Evolutionary conservation across 2,329 filamentous ascomycete species (phyloP), one percentile per base, ranked within the genome.

Genomic region (Tympanopsis confertula): DNA sequence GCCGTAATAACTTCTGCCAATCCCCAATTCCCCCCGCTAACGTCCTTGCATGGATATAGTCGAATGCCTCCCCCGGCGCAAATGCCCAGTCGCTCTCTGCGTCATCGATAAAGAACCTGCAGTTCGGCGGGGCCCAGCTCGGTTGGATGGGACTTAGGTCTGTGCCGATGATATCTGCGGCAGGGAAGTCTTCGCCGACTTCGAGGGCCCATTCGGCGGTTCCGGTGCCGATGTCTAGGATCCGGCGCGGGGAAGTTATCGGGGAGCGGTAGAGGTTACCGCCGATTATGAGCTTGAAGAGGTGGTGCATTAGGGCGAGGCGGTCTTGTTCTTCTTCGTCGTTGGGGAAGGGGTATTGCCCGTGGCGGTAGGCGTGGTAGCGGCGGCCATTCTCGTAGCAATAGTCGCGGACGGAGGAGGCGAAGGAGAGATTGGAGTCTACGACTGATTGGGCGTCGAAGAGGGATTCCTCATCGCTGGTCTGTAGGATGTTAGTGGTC

Each of bases 331-430:
- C 48, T 22, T 38, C 20, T 35, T 50, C 45, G 24, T 46, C 44
- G 17, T 45, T 43, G 5, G 44, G 44, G 20, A 45, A 7, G 12
- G 30, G 30, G 30, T 33, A 43, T 3, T 19, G 17, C 4, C 44
- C 40, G 4, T 37, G 19, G 10, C 36, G 35, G 20, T 41, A 42
- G 33, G 57, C 58, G 43, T 68, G 64, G 37, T 71, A 72, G 3
- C 65, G 54, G 1, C 68, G 57, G 3, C 66, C 66, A 36, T 69
- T 61, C 39, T 69, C 62, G 44, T 62, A 66, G 20, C 57, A 51
- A 44, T 65, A 68, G 33, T 64, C 45, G 40, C 51, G 57, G 35
- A 66, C 59, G 40, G 62, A 64, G 10, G 63, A 67, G 3, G 57
- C 56, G 35, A 68, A 46, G 13, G 58, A 63, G 30, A 33, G 15